A percentile compares a stretch with the other conserved stretches of the same genome.
These are phyloP conservation scores for Brassica cretica DNA, from an alignment of 345 rosid species.

Conservation along the genomic window DNA sequence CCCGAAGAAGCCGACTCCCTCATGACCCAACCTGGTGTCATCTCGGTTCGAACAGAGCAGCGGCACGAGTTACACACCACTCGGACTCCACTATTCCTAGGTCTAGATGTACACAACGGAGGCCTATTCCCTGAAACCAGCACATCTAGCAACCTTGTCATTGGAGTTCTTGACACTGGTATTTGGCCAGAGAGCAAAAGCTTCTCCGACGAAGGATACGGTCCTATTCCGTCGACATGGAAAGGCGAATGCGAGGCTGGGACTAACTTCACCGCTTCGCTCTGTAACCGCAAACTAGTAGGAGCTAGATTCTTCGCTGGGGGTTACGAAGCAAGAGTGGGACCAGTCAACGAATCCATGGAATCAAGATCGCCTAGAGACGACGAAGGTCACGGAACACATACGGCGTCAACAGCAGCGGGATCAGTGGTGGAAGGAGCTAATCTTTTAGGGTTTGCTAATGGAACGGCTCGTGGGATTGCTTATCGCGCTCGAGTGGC, in stretches of 20 bases:
- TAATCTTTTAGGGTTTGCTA: constrained; percentile 57
- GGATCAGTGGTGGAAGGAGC: constrained; percentile 65
- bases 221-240: constrained; percentile 55
- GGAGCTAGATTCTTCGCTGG: constrained; percentile 57
- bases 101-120: constrained; percentile 40
- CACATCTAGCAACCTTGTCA: constrained; percentile 39
- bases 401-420: constrained; percentile 71
- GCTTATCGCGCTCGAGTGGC: constrained; percentile 61
- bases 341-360: constrained; percentile 41
- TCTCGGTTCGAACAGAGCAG: constrained; percentile 50
- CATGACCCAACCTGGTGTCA: constrained; percentile 45
- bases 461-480: constrained; percentile 70
- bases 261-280: constrained; percentile 47
- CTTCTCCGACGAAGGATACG: constrained; percentile 52
- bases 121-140: constrained; percentile 41
- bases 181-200: constrained; percentile 65
- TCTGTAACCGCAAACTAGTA: constrained; percentile 63
- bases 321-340: constrained; percentile 58
- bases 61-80: constrained; percentile 62
- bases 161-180: constrained; percentile 63
- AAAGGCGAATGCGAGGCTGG: constrained; percentile 64
- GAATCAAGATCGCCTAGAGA: constrained; percentile 70
- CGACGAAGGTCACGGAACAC: constrained; percentile 67
- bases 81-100: constrained; percentile 63
- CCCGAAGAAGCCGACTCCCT: constrained; percentile 49